Conservation (phyloP, 1,139 yeast species). For the Pichia sp. region DNA sequence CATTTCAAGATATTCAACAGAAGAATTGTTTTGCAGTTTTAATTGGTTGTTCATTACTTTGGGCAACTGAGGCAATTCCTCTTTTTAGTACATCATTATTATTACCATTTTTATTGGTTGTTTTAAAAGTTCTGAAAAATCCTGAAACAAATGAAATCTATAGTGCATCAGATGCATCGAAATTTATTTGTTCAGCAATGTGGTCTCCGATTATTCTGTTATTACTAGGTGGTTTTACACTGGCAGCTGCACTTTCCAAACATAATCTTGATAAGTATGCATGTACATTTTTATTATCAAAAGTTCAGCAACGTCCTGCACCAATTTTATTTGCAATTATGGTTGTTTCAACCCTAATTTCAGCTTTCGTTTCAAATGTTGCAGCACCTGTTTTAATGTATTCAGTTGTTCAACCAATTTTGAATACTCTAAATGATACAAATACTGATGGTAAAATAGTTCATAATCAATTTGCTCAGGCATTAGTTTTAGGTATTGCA, state of each 20-base stretch:
- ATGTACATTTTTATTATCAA: conserved; percentile 71
- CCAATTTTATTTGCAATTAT: conserved; percentile 70
- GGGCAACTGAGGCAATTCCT: conserved; percentile 96
- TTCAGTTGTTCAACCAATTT: conserved; percentile 82
- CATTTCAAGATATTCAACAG: conserved; percentile 63
- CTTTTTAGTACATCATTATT: conserved; percentile 76
- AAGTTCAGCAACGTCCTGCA: conserved; percentile 83
- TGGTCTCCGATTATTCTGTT: conserved; percentile 93
- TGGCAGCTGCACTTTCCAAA: conserved; percentile 90
- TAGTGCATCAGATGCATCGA: conserved; percentile 63
- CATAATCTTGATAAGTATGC: conserved; percentile 81
- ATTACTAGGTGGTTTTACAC: conserved; percentile 84
- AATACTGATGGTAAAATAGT: conserved; percentile 31
- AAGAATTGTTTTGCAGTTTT: conserved; percentile 76
- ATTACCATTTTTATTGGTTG: conserved; percentile 73
- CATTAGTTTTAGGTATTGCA: conserved; percentile 84
- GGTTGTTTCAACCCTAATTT: conserved; percentile 76
- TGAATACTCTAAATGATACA: conserved; percentile 73
- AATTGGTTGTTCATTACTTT: conserved; percentile 68
- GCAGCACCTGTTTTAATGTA: conserved; percentile 93
- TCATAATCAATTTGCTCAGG: conserved; percentile 56
- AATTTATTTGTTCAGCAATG: conserved; percentile 76
- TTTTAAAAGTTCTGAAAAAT: conserved; percentile 62
- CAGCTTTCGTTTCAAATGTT: conserved; percentile 96
- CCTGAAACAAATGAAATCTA: conserved; percentile 45